Percentiles rank a stretch among this genome's conserved stretches.
phyloP scores from a whole-genome alignment of 2,329 filamentous ascomycete genomes.

The Talaromyces verruculosus region DNA sequence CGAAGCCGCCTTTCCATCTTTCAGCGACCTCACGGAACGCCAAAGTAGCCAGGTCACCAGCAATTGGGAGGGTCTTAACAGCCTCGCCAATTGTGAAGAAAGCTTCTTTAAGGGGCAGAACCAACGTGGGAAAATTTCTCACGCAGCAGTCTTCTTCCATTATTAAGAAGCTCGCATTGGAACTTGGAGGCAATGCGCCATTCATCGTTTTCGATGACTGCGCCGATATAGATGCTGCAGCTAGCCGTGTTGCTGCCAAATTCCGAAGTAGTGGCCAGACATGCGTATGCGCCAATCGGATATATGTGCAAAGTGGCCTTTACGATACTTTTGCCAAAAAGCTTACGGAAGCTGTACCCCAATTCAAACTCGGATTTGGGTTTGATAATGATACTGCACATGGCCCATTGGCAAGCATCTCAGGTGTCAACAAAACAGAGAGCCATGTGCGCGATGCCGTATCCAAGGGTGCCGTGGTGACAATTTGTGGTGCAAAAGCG shows the following conservation, averaged over 20 bases:
- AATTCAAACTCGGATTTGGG: background rate
- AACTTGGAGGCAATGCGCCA: slow-evolving; percentile 45
- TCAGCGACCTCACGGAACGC: background rate
- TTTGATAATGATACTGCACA: background rate
- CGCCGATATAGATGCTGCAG: slow-evolving; percentile 38
- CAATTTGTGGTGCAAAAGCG: background rate
- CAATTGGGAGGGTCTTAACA: background rate
- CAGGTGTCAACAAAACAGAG: background rate
- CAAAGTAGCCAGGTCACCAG: background rate
- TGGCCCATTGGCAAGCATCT: background rate
- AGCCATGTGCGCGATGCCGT: background rate
- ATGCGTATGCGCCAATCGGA: background rate
- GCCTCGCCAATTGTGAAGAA: too few species aligned
- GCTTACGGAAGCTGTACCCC: background rate
- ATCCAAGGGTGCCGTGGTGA: background rate
- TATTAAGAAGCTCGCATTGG: slow-evolving; percentile 26
- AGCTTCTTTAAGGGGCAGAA: too few species aligned
- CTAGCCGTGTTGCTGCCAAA: slow-evolving; percentile 40
- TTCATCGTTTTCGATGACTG: slow-evolving; percentile 44
- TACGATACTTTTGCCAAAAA: background rate
- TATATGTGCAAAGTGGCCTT: slow-evolving; percentile 3
- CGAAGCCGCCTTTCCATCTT: too few species aligned
- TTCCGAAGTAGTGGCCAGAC: background rate
- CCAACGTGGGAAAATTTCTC: too few species aligned
- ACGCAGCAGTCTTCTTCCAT: too few species aligned